These are phyloP conservation scores for Rhynchospora pubera DNA, from an alignment of 176 grass and related monocot genomes.

Conservation along the genomic window DNA sequence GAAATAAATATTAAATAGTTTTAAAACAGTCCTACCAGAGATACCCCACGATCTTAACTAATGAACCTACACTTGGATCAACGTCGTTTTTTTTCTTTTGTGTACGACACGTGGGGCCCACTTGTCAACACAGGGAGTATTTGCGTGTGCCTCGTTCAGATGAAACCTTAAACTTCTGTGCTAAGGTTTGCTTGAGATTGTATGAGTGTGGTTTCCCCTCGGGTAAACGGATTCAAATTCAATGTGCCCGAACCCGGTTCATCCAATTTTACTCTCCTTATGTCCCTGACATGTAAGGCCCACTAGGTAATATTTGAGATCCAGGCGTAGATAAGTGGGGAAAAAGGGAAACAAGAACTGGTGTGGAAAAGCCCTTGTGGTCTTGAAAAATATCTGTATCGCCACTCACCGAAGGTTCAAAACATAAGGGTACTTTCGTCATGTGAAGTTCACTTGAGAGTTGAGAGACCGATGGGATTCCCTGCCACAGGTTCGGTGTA, in stretches of 20 bases:
- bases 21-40: neutral
- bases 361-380: neutral
- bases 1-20: neutral
- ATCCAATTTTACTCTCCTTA: neutral
- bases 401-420: neutral
- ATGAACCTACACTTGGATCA: neutral
- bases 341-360: no score
- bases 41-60: neutral
- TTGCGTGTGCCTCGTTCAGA: neutral
- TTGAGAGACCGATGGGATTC: neutral
- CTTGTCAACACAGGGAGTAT: neutral
- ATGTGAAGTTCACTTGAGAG: neutral
- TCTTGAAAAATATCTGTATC: neutral
- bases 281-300: neutral
- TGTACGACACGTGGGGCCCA: neutral
- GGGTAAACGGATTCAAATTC: neutral
- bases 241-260: neutral
- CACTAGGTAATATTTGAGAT: neutral
- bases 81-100: neutral
- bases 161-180: neutral
- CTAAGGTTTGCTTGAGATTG: neutral
- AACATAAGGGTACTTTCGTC: constrained; percentile 8
- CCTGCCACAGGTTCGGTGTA: neutral
- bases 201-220: neutral
- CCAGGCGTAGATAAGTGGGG: neutral